phyloP scores from a whole-genome alignment of 768 basidiomycete species.

The Mycena chlorophos region DNA sequence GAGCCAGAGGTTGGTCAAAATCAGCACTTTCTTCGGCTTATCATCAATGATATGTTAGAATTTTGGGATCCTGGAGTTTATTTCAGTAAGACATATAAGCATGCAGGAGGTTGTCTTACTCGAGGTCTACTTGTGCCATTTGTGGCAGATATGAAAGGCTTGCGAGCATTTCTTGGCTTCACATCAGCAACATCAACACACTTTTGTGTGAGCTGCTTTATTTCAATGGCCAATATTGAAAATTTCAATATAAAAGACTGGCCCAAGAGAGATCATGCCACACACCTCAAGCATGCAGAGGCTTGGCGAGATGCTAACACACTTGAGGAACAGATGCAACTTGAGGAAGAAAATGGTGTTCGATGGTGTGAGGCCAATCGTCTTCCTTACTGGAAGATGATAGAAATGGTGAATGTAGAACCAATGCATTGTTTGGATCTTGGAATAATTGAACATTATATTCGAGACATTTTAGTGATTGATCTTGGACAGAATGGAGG shows the following conservation, averaged over 20 bases:
- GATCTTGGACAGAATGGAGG: slow-evolving; percentile 18
- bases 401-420: slow-evolving; percentile 33
- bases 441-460: slow-evolving; percentile 35
- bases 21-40: slow-evolving; percentile 35
- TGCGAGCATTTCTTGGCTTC: slow-evolving; percentile 29
- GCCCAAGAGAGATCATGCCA: slow-evolving; percentile 15
- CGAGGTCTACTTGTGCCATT: slow-evolving; percentile 27
- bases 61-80: slow-evolving; percentile 33
- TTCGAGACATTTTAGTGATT: slow-evolving; percentile 26
- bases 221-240: slow-evolving; percentile 27
- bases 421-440: slow-evolving; percentile 44
- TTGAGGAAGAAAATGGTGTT: slow-evolving; percentile 16
- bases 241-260: slow-evolving; percentile 29
- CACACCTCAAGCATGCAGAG: slow-evolving; percentile 24
- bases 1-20: slow-evolving; percentile 34
- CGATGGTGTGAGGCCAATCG: slow-evolving; percentile 31
- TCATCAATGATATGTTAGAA: slow-evolving; percentile 35
- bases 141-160: slow-evolving; percentile 33
- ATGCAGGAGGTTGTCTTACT: slow-evolving; percentile 16
- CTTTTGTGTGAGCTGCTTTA: slow-evolving; percentile 32
- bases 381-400: slow-evolving; percentile 43
- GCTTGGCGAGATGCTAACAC: slow-evolving; percentile 18
- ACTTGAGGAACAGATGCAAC: slow-evolving; percentile 11
- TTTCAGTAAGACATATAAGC: slow-evolving; percentile 25
- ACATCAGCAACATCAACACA: slow-evolving; percentile 16